Conservation (phyloP, 306 rosid species). For the Vigna trinervia region DNA sequence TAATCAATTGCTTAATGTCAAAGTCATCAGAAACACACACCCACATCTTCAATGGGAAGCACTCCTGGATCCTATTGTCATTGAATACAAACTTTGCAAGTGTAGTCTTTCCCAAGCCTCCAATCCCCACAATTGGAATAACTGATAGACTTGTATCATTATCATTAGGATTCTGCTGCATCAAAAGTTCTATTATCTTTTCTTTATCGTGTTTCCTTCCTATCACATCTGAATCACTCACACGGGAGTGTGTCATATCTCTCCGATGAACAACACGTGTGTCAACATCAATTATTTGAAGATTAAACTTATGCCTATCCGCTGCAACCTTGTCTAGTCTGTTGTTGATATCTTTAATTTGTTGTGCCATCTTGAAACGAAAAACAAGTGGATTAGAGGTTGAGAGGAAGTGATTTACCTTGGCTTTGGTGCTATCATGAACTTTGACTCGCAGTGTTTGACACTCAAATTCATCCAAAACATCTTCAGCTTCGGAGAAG, state of each 20-base stretch:
- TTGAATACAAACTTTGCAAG: constrained; percentile 40
- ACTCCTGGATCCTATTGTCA: background rate
- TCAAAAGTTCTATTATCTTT: constrained; percentile 3
- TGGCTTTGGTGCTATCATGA: background rate
- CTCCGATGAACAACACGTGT: background rate
- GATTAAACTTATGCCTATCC: constrained; percentile 28
- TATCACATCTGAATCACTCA: background rate
- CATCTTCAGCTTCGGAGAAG: constrained; percentile 12
- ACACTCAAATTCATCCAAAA: constrained; percentile 26
- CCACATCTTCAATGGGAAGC: constrained; percentile 32
- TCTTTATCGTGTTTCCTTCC: constrained; percentile 27
- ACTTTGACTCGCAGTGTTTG: constrained; percentile 1
- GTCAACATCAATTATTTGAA: background rate
- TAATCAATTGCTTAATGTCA: constrained; percentile 5
- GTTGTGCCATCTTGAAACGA: constrained; percentile 7
- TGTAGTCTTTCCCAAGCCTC: constrained; percentile 48
- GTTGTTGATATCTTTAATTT: background rate
- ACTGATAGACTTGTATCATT: background rate
- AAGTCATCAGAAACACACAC: constrained; percentile 37
- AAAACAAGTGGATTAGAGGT: constrained; percentile 10
- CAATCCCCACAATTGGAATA: constrained; percentile 45
- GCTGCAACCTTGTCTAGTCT: constrained; percentile 33
- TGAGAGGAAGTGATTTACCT: constrained; percentile 32
- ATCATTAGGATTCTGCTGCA: background rate
- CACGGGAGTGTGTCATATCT: constrained; percentile 30